Evolutionary conservation across 768 basidiomycete genomes (phyloP), one percentile per base, ranked within the genome.

Genomic region (Boletus rubroflammeus): DNA sequence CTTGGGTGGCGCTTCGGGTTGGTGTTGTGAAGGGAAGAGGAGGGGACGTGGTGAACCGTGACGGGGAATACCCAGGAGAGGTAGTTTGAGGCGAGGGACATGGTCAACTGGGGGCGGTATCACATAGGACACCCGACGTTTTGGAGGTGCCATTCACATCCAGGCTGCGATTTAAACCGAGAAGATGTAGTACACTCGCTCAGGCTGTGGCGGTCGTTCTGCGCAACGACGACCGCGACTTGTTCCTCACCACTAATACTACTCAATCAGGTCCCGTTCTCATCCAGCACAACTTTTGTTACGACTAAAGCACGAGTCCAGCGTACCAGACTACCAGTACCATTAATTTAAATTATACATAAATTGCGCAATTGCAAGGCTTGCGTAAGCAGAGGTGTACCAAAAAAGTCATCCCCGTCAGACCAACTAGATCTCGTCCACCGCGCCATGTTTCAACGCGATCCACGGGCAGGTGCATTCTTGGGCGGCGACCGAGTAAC

Each of bases 401-500:
- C 35, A 19, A 53, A 53, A 53, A 38, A 19, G 48, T 26, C 43
- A 23, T 28, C 14, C 3, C 25, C 11, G 13, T 21, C 34, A 25
- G 15, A 32, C 23, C 23, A 26, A 34, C n/a, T 44, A 40, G 50
- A 54, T 53, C 50, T 62, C 14, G 26, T 52, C 43, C 45, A 36
- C 34, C 39, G 25, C 59, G 55, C 50, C 57, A 92, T 93, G 82
- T 93, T 90, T 70, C 90, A 91, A 84, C 85, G 91, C 70, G 92
- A 94, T 83, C 88, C 92, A 59, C 76, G 87, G 66, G 90, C 90
- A 61, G 94, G 93, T 46, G 89, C 90, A 19, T 97, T 98, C 71
- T 77, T 98, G 17, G 95, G 95, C 51, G 96, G 96, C 26, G 90
- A 96, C 74, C 80, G 95, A 64, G 86, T 94, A 17, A 90, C 90